phyloP scores from a whole-genome alignment of 1,284 basidiomycete genomes.

The Sphaerobolus stellatus region DNA sequence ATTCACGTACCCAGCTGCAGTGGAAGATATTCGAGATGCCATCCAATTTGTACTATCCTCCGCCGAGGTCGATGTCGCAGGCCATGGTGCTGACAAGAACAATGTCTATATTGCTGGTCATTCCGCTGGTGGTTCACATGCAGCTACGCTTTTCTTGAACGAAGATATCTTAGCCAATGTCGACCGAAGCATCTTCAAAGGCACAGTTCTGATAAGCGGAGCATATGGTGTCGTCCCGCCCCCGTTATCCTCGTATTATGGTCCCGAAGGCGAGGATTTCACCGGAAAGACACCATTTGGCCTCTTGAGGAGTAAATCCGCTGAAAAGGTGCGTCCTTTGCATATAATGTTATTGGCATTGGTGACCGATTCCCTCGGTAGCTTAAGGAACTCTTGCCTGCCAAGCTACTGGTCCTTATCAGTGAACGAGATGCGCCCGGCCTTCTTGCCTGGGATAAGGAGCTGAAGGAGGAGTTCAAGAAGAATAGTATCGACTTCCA shows the following conservation, averaged over 20 bases:
- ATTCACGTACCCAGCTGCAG: conserved; percentile 49
- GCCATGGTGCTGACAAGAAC: conserved; percentile 33
- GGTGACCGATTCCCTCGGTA: not conserved
- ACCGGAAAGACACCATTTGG: conserved; percentile 1
- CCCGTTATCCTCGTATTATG: conserved; percentile 43
- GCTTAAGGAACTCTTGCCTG: conserved; percentile 3
- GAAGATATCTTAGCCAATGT: conserved; percentile 38
- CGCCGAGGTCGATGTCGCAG: conserved; percentile 17
- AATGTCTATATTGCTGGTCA: conserved; percentile 54
- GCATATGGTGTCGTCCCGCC: conserved; percentile 34
- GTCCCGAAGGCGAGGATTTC: conserved; percentile 35
- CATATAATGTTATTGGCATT: not conserved
- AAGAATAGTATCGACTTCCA: conserved; percentile 27
- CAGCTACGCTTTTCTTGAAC: conserved; percentile 45
- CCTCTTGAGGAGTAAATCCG: conserved; percentile 2
- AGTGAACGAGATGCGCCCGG: conserved; percentile 40
- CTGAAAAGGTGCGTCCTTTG: conserved; percentile 2
- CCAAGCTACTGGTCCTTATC: conserved; percentile 15
- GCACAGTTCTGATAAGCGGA: conserved; percentile 45
- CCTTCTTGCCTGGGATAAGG: conserved; percentile 35
- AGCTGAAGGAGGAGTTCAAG: conserved; percentile 38
- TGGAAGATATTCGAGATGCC: conserved; percentile 58
- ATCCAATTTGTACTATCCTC: conserved; percentile 39
- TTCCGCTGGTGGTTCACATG: conserved; percentile 56
- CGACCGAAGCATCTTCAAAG: conserved; percentile 40